These are phyloP conservation scores for Furcasterigmium sp. DNA, from an alignment of 2,329 filamentous ascomycete genomes.

Conservation along the genomic window DNA sequence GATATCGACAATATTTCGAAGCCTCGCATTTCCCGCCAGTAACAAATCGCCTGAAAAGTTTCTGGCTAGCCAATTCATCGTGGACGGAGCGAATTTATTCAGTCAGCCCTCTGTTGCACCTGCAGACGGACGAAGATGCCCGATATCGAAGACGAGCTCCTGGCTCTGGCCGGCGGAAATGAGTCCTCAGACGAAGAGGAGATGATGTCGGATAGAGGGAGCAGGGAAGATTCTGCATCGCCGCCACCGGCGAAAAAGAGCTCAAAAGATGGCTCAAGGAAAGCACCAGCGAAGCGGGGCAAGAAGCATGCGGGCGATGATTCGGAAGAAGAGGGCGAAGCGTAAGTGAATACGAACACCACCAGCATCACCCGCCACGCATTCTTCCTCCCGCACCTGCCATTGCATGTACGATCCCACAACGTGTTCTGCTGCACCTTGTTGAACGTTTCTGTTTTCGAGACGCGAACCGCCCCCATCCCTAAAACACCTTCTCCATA, in stretches of 20 bases:
- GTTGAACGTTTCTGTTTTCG: background rate
- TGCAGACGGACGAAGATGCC: conserved; percentile 56
- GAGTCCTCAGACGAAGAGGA: conserved; percentile 56
- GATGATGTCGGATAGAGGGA: conserved; percentile 44
- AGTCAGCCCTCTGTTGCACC: no score
- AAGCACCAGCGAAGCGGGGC: conserved; percentile 36
- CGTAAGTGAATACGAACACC: conserved; percentile 52
- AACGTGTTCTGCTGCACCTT: background rate
- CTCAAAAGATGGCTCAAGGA: conserved; percentile 17
- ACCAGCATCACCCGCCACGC: conserved; percentile 10
- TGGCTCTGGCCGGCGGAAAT: conserved; percentile 82
- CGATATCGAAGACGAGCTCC: conserved; percentile 87
- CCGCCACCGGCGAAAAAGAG: conserved; percentile 34
- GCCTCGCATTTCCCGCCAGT: no score
- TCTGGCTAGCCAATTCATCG: no score
- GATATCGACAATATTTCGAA: no score
- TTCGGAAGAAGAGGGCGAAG: conserved; percentile 74
- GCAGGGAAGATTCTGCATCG: conserved; percentile 51
- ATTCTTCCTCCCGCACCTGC: conserved; percentile 3
- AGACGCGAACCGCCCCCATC: no score
- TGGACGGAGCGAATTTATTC: no score
- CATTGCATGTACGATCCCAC: background rate
- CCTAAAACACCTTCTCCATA: background rate
- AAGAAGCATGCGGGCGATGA: conserved; percentile 51
- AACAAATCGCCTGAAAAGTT: no score